Conservation (phyloP, 2,329 filamentous ascomycete species). For the Rhexocercosporidium sp. region DNA sequence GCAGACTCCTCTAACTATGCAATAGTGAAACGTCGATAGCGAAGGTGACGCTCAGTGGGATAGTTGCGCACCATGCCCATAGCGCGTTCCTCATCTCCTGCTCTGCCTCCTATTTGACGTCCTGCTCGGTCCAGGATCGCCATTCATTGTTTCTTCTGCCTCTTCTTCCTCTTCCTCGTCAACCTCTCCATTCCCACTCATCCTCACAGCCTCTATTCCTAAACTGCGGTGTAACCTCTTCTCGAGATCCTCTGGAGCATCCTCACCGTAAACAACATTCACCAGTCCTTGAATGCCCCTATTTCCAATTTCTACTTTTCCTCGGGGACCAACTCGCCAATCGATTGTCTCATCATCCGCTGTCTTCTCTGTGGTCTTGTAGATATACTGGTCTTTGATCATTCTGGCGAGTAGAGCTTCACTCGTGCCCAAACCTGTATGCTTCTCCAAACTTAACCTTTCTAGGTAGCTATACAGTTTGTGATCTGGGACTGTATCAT, state of each 20-base stretch:
- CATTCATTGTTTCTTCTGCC: constrained; percentile 33
- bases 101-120: constrained; percentile 15
- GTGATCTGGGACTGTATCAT: constrained; percentile 75
- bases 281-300: constrained; percentile 76
- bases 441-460: constrained; percentile 76
- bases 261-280: constrained; percentile 60
- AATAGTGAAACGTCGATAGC: not conserved
- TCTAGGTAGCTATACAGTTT: constrained; percentile 79
- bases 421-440: constrained; percentile 75
- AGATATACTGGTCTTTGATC: constrained; percentile 82
- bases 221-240: constrained; percentile 66
- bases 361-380: constrained; percentile 73
- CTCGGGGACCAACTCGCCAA: constrained; percentile 84
- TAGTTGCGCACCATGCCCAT: not conserved
- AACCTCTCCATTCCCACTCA: constrained; percentile 25
- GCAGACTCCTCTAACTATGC: not conserved
- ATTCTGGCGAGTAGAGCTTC: constrained; percentile 77
- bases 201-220: constrained; percentile 49
- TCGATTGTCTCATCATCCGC: constrained; percentile 78
- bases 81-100: constrained; percentile 7
- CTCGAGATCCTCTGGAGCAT: constrained; percentile 58
- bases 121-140: constrained; percentile 24
- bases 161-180: constrained; percentile 32
- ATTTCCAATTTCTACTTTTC: constrained; percentile 83
- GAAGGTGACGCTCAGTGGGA: not conserved